These are phyloP conservation scores for Astrephomene gubernaculifera DNA, from an alignment of 139 green algal species.

Conservation along the genomic window DNA sequence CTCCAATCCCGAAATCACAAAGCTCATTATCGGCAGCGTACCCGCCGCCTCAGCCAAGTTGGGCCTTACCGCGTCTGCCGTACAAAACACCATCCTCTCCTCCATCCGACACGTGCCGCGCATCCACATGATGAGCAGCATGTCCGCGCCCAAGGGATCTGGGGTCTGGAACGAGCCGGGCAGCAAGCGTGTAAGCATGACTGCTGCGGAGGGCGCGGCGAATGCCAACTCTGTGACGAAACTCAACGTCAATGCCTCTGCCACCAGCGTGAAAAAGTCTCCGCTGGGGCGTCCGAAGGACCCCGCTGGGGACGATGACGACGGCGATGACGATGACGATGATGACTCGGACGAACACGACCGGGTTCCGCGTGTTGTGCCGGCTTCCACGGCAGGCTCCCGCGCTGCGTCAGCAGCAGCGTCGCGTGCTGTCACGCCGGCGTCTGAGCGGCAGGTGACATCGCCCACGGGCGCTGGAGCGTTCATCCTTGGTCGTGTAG, in stretches of 20 bases:
- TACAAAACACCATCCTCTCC: slow-evolving; percentile 38
- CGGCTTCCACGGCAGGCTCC: too few species aligned
- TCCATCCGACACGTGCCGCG: slow-evolving; percentile 40
- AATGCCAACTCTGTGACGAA: not conserved
- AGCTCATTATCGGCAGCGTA: slow-evolving; percentile 54
- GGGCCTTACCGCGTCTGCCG: slow-evolving; percentile 50
- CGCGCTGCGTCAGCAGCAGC: too few species aligned
- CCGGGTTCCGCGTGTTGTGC: too few species aligned
- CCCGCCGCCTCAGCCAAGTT: slow-evolving; percentile 8
- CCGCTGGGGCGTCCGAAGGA: too few species aligned
- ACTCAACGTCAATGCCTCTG: too few species aligned
- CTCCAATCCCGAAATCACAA: slow-evolving; percentile 59
- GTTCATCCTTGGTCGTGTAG: not conserved
- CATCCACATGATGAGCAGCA: slow-evolving; percentile 21
- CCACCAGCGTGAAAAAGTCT: too few species aligned
- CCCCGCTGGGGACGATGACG: not conserved
- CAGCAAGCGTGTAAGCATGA: slow-evolving; percentile 1
- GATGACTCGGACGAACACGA: not conserved
- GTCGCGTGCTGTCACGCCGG: too few species aligned
- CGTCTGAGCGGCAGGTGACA: too few species aligned
- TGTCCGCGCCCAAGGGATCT: too few species aligned
- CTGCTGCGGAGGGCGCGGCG: not conserved
- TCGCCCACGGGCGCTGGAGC: too few species aligned
- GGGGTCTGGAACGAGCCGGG: too few species aligned
- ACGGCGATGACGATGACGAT: slow-evolving; percentile 3